Evolutionary conservation across 176 grass and related monocot species (phyloP).

Genomic region (Musa beccarii): DNA sequence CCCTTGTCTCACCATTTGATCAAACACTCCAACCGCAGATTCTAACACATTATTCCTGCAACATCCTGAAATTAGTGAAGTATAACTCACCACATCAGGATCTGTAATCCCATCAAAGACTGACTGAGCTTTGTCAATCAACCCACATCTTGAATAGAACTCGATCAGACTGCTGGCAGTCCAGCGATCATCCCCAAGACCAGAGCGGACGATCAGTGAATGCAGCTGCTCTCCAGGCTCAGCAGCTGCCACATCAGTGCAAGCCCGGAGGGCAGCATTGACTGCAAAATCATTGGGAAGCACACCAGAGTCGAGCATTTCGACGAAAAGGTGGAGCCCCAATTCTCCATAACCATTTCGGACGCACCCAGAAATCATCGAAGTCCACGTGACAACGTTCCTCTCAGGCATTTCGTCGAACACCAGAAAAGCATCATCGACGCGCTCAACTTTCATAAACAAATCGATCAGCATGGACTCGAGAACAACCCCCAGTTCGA

Average conservation of each 20-base stretch:
- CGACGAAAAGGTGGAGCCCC: slow-evolving; percentile 26
- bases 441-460: slow-evolving; percentile 8
- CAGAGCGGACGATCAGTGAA: slow-evolving; percentile 43
- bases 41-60: slow-evolving; percentile 33
- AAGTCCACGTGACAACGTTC: slow-evolving; percentile 73
- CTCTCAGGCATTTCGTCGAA: slow-evolving; percentile 53
- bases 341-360: slow-evolving; percentile 18
- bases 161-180: slow-evolving; percentile 38
- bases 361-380: slow-evolving; percentile 48
- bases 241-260: slow-evolving; percentile 32
- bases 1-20: slow-evolving; percentile 32
- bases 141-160: slow-evolving; percentile 52
- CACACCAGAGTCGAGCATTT: slow-evolving; percentile 44
- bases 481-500: background rate
- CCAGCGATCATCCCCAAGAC: slow-evolving; percentile 35
- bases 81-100: slow-evolving; percentile 56
- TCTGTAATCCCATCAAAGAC: slow-evolving; percentile 40
- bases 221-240: slow-evolving; percentile 47
- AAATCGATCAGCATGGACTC: slow-evolving; percentile 21
- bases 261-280: slow-evolving; percentile 56
- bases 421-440: slow-evolving; percentile 9
- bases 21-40: slow-evolving; percentile 24
- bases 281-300: slow-evolving; percentile 55
- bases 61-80: slow-evolving; percentile 56
- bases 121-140: slow-evolving; percentile 18